Evolutionary conservation across 176 grass and related monocot genomes (phyloP).

Genomic region (Leersia perrieri): DNA sequence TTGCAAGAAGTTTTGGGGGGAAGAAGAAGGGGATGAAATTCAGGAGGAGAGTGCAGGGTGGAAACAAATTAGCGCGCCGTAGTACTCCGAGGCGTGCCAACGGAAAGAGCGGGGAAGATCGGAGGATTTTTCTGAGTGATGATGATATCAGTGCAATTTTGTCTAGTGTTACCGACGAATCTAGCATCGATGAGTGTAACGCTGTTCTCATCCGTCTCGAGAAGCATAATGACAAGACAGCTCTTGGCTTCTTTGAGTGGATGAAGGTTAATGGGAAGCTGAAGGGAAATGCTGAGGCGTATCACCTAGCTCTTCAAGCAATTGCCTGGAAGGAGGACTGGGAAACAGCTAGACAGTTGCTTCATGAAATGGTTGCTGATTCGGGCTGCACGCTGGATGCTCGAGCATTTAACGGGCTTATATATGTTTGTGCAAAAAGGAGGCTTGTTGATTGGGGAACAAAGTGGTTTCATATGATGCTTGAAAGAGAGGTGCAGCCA

Average conservation of each 20-base stretch:
- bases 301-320: slow-evolving; percentile 72
- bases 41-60: slow-evolving; percentile 40
- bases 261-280: slow-evolving; percentile 78
- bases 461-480: slow-evolving; percentile 79
- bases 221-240: slow-evolving; percentile 57
- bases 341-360: slow-evolving; percentile 55
- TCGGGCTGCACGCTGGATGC: slow-evolving; percentile 53
- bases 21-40: slow-evolving; percentile 32
- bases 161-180: slow-evolving; percentile 34
- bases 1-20: background rate
- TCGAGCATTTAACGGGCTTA: slow-evolving; percentile 66
- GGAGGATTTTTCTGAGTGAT: slow-evolving; percentile 20
- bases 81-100: slow-evolving; percentile 12
- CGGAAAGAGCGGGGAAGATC: slow-evolving; percentile 10
- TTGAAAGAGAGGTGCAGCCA: slow-evolving; percentile 61
- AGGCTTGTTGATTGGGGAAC: slow-evolving; percentile 71
- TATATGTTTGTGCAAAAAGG: slow-evolving; percentile 86
- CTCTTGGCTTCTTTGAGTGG: slow-evolving; percentile 73
- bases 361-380: slow-evolving; percentile 66
- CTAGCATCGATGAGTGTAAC: slow-evolving; percentile 71
- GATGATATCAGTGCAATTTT: slow-evolving; percentile 23
- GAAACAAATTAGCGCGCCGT: slow-evolving; percentile 34
- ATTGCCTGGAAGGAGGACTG: slow-evolving; percentile 86
- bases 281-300: slow-evolving; percentile 56
- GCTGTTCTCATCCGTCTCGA: slow-evolving; percentile 61